phyloP scores from a whole-genome alignment of 148 eudicot species.

The Tetragonia tetragonoides region DNA sequence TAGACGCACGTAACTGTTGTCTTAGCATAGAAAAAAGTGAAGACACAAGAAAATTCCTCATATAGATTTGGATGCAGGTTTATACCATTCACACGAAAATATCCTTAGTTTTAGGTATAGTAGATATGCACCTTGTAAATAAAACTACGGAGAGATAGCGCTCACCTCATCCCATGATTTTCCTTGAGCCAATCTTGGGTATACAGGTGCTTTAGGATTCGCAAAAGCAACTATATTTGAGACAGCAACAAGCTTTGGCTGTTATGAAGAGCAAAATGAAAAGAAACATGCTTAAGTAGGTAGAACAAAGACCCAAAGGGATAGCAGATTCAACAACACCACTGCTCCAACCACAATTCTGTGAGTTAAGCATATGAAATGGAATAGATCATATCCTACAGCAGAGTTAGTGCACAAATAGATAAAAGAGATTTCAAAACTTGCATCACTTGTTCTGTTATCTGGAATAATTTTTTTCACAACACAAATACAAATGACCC shows the following conservation, averaged over 20 bases:
- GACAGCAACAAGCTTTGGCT: constrained; percentile 85
- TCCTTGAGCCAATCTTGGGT: constrained; percentile 90
- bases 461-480: too few relatives aligned
- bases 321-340: neutral
- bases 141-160: constrained; percentile 1
- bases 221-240: constrained; percentile 67
- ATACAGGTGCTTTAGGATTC: constrained; percentile 82
- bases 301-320: neutral
- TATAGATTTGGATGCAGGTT: neutral
- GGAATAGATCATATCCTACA: too few relatives aligned
- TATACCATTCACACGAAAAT: neutral
- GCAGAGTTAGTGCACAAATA: too few relatives aligned
- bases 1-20: neutral
- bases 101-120: neutral
- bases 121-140: neutral
- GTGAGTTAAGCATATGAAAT: neutral
- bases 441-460: neutral
- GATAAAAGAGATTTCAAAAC: neutral
- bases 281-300: neutral
- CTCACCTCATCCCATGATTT: constrained; percentile 85
- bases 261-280: constrained; percentile 17
- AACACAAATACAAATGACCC: too few relatives aligned
- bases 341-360: neutral
- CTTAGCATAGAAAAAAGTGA: neutral
- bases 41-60: neutral